Percentiles rank a stretch among this genome's conserved stretches.
phyloP scores from a whole-genome alignment of 1,284 basidiomycete species.

The Albatrellus sp. region DNA sequence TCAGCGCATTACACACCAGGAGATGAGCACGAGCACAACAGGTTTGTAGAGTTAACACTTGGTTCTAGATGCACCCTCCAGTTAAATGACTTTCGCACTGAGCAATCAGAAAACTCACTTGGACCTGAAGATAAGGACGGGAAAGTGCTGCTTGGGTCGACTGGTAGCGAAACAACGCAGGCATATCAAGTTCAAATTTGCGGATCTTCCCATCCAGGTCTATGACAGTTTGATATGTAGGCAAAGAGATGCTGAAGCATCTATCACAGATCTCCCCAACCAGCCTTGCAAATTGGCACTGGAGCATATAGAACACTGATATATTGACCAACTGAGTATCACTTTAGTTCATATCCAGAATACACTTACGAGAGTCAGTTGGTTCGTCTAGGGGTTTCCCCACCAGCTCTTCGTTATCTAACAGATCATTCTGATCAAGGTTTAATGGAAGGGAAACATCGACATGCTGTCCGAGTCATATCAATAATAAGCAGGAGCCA shows the following conservation, averaged over 20 bases:
- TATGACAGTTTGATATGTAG: conserved; percentile 13
- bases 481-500: conserved; percentile 1
- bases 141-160: conserved; percentile 9
- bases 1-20: conserved; percentile 5
- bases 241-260: conserved; percentile 13
- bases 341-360: too few relatives aligned
- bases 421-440: conserved; percentile 12
- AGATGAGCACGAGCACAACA: conserved; percentile 6
- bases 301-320: conserved; percentile 12
- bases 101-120: conserved; percentile 1
- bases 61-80: conserved; percentile 6
- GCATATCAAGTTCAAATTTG: conserved; percentile 13
- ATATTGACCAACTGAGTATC: neutral
- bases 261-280: conserved; percentile 13
- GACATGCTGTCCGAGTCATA: conserved; percentile 8
- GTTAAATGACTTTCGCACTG: neutral
- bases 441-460: conserved; percentile 15
- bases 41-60: conserved; percentile 8
- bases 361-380: conserved; percentile 12
- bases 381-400: conserved; percentile 10
- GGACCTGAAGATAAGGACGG: conserved; percentile 13
- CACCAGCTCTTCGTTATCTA: conserved; percentile 8
- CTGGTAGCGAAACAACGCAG: conserved; percentile 10
- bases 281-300: conserved; percentile 8
- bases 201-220: conserved; percentile 12